Percentiles rank a stretch among this genome's conserved stretches.
Evolutionary conservation across 2,329 filamentous ascomycete genomes (phyloP).

Genomic region (Thelonectria olida): DNA sequence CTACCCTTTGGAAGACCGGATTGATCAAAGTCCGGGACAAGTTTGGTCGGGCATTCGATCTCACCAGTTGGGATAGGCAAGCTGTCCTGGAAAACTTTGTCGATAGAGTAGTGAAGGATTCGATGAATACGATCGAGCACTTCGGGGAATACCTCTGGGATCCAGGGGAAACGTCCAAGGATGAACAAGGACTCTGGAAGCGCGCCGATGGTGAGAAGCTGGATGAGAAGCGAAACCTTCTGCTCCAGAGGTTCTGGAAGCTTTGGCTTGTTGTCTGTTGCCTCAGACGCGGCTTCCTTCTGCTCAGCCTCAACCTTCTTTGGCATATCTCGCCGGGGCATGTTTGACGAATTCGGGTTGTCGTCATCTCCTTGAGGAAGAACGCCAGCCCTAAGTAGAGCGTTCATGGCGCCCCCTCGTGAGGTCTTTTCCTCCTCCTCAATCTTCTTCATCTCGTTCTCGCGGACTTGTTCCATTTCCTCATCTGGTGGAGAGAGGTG

Average conservation of each 20-base stretch:
- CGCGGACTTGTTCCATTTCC: slow-evolving; percentile 78
- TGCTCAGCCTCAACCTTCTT: slow-evolving; percentile 62
- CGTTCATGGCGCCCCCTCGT: slow-evolving; percentile 80
- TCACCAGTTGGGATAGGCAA: slow-evolving; percentile 45
- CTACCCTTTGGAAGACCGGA: slow-evolving; percentile 74
- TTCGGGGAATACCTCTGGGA: slow-evolving; percentile 85
- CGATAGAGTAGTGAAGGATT: slow-evolving; percentile 82
- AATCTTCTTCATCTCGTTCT: slow-evolving; percentile 77
- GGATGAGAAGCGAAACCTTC: slow-evolving; percentile 85
- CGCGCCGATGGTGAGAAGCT: slow-evolving; percentile 88
- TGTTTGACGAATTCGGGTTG: slow-evolving; percentile 57
- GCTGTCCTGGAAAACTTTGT: slow-evolving; percentile 71
- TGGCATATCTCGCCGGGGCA: slow-evolving; percentile 59
- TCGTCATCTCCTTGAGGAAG: slow-evolving; percentile 77
- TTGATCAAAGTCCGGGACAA: slow-evolving; percentile 66
- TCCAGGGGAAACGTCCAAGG: slow-evolving; percentile 90
- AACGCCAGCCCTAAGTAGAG: slow-evolving; percentile 85
- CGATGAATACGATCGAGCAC: slow-evolving; percentile 84
- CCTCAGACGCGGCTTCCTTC: slow-evolving; percentile 55
- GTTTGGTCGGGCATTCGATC: slow-evolving; percentile 54
- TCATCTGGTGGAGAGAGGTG: slow-evolving; percentile 90
- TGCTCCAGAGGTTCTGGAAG: slow-evolving; percentile 83
- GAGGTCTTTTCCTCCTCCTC: slow-evolving; percentile 79
- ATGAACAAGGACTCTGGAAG: slow-evolving; percentile 94
- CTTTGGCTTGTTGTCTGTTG: slow-evolving; percentile 58